Evolutionary conservation across 2,329 filamentous ascomycete species (phyloP), one percentile per base, ranked within the genome.

Genomic region (Magnaporthales sp.): DNA sequence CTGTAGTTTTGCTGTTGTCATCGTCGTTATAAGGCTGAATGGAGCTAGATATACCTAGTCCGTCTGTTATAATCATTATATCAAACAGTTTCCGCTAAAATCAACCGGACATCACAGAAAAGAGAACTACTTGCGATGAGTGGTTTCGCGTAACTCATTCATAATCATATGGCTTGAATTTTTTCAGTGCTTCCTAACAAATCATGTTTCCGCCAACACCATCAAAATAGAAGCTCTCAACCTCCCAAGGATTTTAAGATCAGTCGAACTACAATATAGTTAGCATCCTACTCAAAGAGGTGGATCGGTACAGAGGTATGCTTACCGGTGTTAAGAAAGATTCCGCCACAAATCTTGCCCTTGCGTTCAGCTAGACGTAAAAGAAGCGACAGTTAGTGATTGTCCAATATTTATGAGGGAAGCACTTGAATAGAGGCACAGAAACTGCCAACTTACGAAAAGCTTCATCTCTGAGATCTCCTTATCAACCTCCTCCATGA

Each of bases 401-500:
- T 15, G 13, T 24, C 19, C 29, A n/a, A 27, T 7, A 60, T 32
- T 13, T 15, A 24, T 15, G 29, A 8, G 26, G 15, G 32, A 31
- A 19, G n/a, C n/a, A n/a, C 8, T 9, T 29, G 19, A 7, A 19
- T 24, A 38, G 46, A 13, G 19, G 9, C 26, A n/a, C 11, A 29
- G 30, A 10, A 66, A n/a, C n/a, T 15, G n/a, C 60, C n/a, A 22
- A 19, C 13, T 27, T 86, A 97, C 94, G 79, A 99, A 99, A 74
- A 99, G 90, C 86, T 99, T 99, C 95, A 99, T 98, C 81, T 99
- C 96, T 3, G 95, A 98, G 68, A 99, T 99, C 79, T 99, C 95
- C 84, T 99, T 99, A 79, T 99, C 96, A 4, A 99, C 96, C 78
- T 99, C 95, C 79, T 99, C 94, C 94, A 99, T 98, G 75, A 99